phyloP scores from a whole-genome alignment of 306 rosid genomes.

The Quercus variabilis region DNA sequence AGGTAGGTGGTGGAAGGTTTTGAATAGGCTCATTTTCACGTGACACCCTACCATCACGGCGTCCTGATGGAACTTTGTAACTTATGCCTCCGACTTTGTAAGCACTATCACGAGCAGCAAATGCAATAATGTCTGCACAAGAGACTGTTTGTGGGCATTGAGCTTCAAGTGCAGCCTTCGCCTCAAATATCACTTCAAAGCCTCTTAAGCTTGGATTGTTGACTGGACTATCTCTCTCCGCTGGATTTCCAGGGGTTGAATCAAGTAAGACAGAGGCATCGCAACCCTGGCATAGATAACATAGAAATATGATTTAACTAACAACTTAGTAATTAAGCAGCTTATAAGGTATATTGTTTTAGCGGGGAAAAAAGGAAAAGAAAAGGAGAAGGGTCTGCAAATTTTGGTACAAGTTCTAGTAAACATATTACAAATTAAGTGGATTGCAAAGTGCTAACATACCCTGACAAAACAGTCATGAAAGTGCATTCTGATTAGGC shows the following conservation, averaged over 20 bases:
- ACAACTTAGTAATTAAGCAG: too few relatives aligned
- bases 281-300: constrained; percentile 16
- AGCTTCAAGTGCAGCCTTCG: constrained; percentile 29
- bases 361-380: rapidly evolving
- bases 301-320: background rate
- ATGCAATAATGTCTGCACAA: constrained; percentile 37
- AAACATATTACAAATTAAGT: too few relatives aligned
- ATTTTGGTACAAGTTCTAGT: too few relatives aligned
- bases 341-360: too few relatives aligned
- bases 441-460: background rate
- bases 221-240: constrained; percentile 29
- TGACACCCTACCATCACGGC: background rate
- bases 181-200: constrained; percentile 34
- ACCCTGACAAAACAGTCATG: constrained; percentile 15
- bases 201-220: constrained; percentile 38
- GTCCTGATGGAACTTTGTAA: background rate
- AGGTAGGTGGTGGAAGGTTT: background rate
- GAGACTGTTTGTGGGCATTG: constrained; percentile 34
- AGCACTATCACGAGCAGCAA: constrained; percentile 36
- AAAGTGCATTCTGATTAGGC: too few relatives aligned
- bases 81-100: background rate
- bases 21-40: background rate
- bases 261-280: constrained; percentile 36
- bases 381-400: too few relatives aligned
- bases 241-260: constrained; percentile 17